Percentiles rank a stretch among this genome's conserved stretches.
phyloP scores from a whole-genome alignment of 148 eudicot genomes.

The Heliosperma pusillum region DNA sequence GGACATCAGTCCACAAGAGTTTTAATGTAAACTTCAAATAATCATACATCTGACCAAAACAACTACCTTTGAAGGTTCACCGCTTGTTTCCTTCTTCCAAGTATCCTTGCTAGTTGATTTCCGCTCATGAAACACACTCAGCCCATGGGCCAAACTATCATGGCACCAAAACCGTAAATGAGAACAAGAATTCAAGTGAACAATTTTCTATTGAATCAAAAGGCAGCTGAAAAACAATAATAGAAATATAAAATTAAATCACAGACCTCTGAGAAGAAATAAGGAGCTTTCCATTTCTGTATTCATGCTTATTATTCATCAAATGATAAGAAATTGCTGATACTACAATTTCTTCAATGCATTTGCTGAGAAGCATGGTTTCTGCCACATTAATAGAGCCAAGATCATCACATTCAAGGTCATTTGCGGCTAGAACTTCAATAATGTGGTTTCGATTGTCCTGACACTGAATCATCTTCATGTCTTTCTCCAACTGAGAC shows the following conservation, averaged over 20 bases:
- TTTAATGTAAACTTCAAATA: not conserved
- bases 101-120: slow-evolving; percentile 47
- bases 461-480: slow-evolving; percentile 77
- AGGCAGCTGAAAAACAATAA: not conserved
- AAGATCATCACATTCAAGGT: slow-evolving; percentile 86
- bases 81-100: slow-evolving; percentile 46
- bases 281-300: slow-evolving; percentile 79
- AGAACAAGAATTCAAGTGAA: not conserved
- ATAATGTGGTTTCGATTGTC: slow-evolving; percentile 78
- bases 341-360: slow-evolving; percentile 85
- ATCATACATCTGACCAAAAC: not conserved
- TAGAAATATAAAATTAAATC: not conserved
- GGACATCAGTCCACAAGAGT: not conserved
- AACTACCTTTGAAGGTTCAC: slow-evolving; percentile 42
- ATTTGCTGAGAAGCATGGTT: slow-evolving; percentile 59
- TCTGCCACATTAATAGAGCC: slow-evolving; percentile 59
- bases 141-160: slow-evolving; percentile 81
- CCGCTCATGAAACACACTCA: slow-evolving; percentile 67
- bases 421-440: slow-evolving; percentile 89
- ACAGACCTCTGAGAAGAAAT: slow-evolving; percentile 70
- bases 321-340: slow-evolving; percentile 85
- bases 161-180: slow-evolving; percentile 12
- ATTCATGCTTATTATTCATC: slow-evolving; percentile 66
- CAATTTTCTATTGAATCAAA: not conserved
- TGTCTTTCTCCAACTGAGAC: slow-evolving; percentile 76